Percentiles rank a stretch among this genome's conserved stretches.
Conservation (phyloP, 2,329 filamentous ascomycete species). For the Aschersonia sp. region DNA sequence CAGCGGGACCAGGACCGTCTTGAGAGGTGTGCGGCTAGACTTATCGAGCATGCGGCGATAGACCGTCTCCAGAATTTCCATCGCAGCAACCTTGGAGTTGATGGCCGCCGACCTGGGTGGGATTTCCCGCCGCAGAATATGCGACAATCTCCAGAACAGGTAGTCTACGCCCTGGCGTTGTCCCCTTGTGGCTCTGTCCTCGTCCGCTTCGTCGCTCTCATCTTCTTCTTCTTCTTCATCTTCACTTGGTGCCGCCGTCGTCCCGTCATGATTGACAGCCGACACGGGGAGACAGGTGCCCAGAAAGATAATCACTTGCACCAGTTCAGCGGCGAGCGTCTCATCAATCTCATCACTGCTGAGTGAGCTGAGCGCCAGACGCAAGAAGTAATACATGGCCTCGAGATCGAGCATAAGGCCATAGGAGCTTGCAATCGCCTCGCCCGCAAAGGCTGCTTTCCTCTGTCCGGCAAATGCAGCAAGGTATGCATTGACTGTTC, state of each 20-base stretch:
- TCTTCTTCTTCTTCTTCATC: constrained; percentile 26
- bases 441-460: constrained; percentile 26
- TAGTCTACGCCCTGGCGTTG: constrained; percentile 40
- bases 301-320: constrained; percentile 73
- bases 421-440: constrained; percentile 54
- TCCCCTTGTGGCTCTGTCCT: constrained; percentile 15
- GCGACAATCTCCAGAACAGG: constrained; percentile 64
- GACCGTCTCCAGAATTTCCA: constrained; percentile 61
- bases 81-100: constrained; percentile 59
- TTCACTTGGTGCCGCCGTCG: constrained; percentile 13
- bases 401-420: constrained; percentile 53
- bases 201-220: constrained; percentile 24
- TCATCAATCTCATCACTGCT: constrained; percentile 52
- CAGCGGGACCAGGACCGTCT: constrained; percentile 44
- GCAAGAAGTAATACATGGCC: constrained; percentile 46
- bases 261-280: constrained; percentile 21
- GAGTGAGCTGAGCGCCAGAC: constrained; percentile 36
- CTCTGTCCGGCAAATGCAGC: constrained; percentile 58
- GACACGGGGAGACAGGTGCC: constrained; percentile 37
- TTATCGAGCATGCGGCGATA: constrained; percentile 43
- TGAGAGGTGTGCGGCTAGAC: constrained; percentile 47
- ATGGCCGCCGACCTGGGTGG: constrained; percentile 48
- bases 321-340: constrained; percentile 61
- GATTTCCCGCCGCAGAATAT: constrained; percentile 64
- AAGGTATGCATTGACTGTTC: constrained; percentile 63